Conservation (phyloP, 176 grass and related monocot genomes). For the Ananas comosus region DNA sequence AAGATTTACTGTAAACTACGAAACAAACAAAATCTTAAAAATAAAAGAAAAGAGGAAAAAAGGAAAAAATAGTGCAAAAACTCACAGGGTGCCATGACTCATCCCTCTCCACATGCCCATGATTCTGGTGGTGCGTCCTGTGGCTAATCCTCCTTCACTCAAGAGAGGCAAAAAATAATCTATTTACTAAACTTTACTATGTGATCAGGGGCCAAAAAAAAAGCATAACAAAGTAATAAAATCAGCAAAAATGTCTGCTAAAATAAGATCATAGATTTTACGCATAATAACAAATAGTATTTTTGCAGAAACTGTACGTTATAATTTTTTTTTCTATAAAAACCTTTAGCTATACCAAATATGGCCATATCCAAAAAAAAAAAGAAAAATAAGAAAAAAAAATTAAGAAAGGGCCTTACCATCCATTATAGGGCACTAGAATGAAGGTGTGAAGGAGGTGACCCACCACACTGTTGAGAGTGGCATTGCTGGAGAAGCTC, state of each 20-base stretch:
- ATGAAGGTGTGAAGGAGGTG: constrained; percentile 70
- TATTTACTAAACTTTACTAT: too few relatives aligned
- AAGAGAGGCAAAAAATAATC: not conserved
- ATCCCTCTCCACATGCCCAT: constrained; percentile 74
- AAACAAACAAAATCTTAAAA: not conserved
- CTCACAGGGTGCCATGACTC: constrained; percentile 91
- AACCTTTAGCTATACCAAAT: not conserved
- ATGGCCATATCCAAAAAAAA: not conserved
- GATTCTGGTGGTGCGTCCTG: constrained; percentile 86
- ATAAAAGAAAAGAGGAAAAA: not conserved
- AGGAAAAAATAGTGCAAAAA: constrained; percentile 3
- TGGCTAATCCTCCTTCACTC: constrained; percentile 85
- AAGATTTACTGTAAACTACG: too few relatives aligned
- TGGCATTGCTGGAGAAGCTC: constrained; percentile 57
- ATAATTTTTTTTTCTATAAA: not conserved
- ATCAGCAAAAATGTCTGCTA: not conserved
- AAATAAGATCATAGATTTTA: too few relatives aligned
- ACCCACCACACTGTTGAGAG: constrained; percentile 55
- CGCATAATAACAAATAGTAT: too few relatives aligned
- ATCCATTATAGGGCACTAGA: constrained; percentile 87
- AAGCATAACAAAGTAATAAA: too few relatives aligned
- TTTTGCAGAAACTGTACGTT: too few relatives aligned
- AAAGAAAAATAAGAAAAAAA: not conserved
- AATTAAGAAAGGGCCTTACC: constrained; percentile 25
- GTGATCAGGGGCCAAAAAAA: too few relatives aligned